A percentile compares a stretch with the other conserved stretches of the same genome.
phyloP scores from a whole-genome alignment of 2,329 filamentous ascomycete species.

The Calonectria hawksworthii region DNA sequence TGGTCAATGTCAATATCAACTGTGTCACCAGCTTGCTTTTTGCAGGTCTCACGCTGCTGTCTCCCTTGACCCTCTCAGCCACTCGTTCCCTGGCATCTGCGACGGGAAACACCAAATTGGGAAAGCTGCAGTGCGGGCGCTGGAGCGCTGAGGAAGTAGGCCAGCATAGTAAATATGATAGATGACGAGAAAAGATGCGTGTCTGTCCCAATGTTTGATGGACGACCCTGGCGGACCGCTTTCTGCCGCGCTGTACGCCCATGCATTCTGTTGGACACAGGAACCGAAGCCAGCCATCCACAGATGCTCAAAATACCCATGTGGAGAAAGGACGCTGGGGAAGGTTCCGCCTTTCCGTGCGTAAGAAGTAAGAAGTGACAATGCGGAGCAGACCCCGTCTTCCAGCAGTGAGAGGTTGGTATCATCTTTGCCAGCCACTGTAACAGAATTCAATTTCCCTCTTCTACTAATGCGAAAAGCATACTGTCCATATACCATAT shows the following conservation, averaged over 20 bases:
- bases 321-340: not conserved
- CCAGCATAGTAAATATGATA: slow-evolving; percentile 26
- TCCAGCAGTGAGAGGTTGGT: not conserved
- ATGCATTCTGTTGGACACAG: not conserved
- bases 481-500: not conserved
- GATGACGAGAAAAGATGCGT: slow-evolving; percentile 20
- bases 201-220: not conserved
- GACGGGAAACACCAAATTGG: slow-evolving; percentile 35
- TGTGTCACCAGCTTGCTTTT: slow-evolving; percentile 40
- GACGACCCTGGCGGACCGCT: not conserved
- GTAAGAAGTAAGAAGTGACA: not conserved
- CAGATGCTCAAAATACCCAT: not conserved
- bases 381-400: not conserved
- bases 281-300: not conserved
- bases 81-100: not conserved
- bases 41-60: slow-evolving; percentile 22
- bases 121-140: slow-evolving; percentile 40
- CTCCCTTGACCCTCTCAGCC: not conserved
- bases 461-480: not conserved
- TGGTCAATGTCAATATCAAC: slow-evolving; percentile 14
- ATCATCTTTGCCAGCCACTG: not conserved
- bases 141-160: slow-evolving; percentile 21
- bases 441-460: not conserved
- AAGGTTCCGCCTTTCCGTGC: not conserved
- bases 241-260: not conserved